A percentile compares a stretch with the other conserved stretches of the same genome.
Conservation (phyloP, 176 grass and related monocot species). For the Alopecurus myosuroides region DNA sequence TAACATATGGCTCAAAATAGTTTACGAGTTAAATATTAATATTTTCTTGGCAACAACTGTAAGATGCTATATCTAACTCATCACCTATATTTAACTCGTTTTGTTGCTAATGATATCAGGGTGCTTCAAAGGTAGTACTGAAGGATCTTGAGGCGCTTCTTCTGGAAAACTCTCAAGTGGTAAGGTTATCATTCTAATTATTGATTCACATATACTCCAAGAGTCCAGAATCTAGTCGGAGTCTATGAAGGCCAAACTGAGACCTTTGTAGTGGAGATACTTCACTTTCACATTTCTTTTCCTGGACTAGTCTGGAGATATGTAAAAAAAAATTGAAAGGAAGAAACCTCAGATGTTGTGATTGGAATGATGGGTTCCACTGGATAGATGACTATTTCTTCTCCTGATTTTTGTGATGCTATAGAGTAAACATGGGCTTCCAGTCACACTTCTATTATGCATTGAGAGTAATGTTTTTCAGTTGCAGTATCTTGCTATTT, state of each 20-base stretch:
- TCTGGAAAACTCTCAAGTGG: constrained; percentile 74
- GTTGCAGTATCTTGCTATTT: constrained; percentile 6
- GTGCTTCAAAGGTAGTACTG: constrained; percentile 62
- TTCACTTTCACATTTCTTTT: neutral
- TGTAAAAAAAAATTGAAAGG: neutral
- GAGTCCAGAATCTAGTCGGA: neutral
- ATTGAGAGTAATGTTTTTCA: neutral
- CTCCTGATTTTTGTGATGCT: neutral
- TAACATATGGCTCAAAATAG: neutral
- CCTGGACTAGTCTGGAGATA: neutral
- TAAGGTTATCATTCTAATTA: constrained; percentile 31
- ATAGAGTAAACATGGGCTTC: neutral
- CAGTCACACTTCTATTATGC: constrained; percentile 3
- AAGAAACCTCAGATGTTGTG: neutral
- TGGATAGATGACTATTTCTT: constrained; percentile 18
- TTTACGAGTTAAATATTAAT: neutral
- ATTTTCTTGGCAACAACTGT: neutral
- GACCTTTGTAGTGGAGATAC: neutral
- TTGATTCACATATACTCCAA: constrained; percentile 4
- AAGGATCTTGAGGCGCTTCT: constrained; percentile 71
- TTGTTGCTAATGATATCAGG: constrained; percentile 44
- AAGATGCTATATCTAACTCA: neutral
- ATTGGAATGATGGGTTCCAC: neutral
- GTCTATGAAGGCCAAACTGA: neutral
- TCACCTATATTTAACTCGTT: neutral